These are phyloP conservation scores for Pezicula rhizophila DNA, from an alignment of 2,329 filamentous ascomycete genomes.

Conservation along the genomic window DNA sequence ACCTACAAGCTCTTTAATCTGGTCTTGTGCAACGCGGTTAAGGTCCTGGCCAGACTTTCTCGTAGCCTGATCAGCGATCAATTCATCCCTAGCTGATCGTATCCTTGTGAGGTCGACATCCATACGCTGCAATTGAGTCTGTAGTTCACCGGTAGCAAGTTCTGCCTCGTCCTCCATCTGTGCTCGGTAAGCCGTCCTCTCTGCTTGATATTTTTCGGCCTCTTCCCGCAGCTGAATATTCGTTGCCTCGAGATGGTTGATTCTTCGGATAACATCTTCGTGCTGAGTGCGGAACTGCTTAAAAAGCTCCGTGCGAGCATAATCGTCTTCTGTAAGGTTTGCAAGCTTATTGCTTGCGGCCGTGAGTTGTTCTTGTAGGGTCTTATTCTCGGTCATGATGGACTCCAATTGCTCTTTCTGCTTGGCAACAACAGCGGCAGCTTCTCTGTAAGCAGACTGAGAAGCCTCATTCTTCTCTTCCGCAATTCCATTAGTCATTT, in stretches of 20 bases:
- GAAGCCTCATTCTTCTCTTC: slow-evolving; percentile 55
- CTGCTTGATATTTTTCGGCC: slow-evolving; percentile 75
- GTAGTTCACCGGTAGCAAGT: slow-evolving; percentile 65
- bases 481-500: slow-evolving; percentile 49
- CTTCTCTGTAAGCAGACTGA: slow-evolving; percentile 71
- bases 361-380: slow-evolving; percentile 72
- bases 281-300: slow-evolving; percentile 85
- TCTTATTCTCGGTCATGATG: slow-evolving; percentile 70
- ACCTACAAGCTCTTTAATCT: slow-evolving; percentile 72
- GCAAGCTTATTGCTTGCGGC: slow-evolving; percentile 62
- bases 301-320: slow-evolving; percentile 86
- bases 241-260: slow-evolving; percentile 85
- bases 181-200: slow-evolving; percentile 74
- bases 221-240: slow-evolving; percentile 83
- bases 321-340: slow-evolving; percentile 83
- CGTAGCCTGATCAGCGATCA: slow-evolving; percentile 74
- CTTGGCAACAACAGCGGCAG: slow-evolving; percentile 68
- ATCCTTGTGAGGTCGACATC: slow-evolving; percentile 85
- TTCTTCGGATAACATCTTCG: slow-evolving; percentile 84
- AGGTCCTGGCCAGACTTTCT: slow-evolving; percentile 76
- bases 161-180: slow-evolving; percentile 79
- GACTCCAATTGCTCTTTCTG: slow-evolving; percentile 84
- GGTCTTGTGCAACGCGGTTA: slow-evolving; percentile 60
- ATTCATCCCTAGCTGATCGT: slow-evolving; percentile 76
- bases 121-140: slow-evolving; percentile 72